Evolutionary conservation across 164 flowering plant genomes (phyloP), one percentile per base, ranked within the genome.

Genomic region (Chloranthus sessilifolius): DNA sequence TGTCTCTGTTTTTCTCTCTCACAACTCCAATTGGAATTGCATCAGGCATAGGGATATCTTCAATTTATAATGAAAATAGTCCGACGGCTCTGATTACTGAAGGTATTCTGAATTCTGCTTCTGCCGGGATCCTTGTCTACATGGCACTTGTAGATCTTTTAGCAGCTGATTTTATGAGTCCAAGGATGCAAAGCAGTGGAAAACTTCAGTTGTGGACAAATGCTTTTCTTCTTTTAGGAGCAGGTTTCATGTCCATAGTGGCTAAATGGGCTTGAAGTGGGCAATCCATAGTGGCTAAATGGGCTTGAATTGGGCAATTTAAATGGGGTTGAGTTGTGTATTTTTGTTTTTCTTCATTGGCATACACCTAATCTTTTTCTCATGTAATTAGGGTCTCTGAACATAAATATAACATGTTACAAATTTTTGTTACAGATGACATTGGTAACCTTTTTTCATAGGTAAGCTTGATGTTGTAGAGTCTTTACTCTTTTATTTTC

Each of bases 101-200:
- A 65, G 69, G 69, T 6, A 16, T 54, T 23, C 45, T 65, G 2
- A 38, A 65, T 23, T 39, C 69, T 3, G 65, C 57, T 2, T 50
- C 69, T 2, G 60, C 69, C 6, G 69, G 69, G 8, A 65, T 65
- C 12, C n/a, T 65, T 11, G 54, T 65, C 2, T 65, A 65, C 43
- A 65, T 65, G 69, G 44, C 69, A 2, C 43, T 65, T 1, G 69
- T 65, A 1, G 69, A 65, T 55, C 40, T 65, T 4, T 37, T 65
- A 7, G 69, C 65, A 3, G 60, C 69, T 4, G 69, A 65, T 65
- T 59, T 65, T 34, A 55, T 65, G 65, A 55, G 26, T 22, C 49
- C 56, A 3, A 65, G 44, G 42, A 6, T 65, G 43, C 60, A 65
- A 24, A 29, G 24, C 43, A 60, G 39, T 43, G 61, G 26, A 5